A percentile compares a stretch with the other conserved stretches of the same genome.
phyloP scores from a whole-genome alignment of 2,329 filamentous ascomycete genomes.

The Aureobasidium vineae region DNA sequence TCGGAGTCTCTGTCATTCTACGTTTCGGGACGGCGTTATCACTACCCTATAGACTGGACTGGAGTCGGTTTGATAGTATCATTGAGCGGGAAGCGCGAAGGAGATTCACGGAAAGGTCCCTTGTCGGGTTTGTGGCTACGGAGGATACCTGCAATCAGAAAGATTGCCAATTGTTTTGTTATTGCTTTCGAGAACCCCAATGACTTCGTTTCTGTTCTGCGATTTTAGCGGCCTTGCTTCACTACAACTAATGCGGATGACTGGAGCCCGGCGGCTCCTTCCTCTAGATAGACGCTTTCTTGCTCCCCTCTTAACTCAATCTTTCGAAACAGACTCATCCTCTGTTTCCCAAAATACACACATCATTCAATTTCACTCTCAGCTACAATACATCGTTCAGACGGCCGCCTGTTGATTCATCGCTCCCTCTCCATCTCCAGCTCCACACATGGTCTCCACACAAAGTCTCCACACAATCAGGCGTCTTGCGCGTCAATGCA shows the following conservation, averaged over 20 bases:
- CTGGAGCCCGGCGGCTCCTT: constrained; percentile 2
- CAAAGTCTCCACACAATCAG: not conserved
- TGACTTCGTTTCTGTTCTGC: constrained; percentile 25
- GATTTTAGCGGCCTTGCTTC: constrained; percentile 9
- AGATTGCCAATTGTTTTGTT: constrained; percentile 19
- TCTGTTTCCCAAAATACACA: constrained; percentile 16
- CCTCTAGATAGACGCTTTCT: constrained; percentile 25
- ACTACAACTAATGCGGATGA: constrained; percentile 20
- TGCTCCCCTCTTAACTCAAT: constrained; percentile 8
- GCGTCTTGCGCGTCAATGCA: constrained; percentile 3
- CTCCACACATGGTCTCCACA: constrained; percentile 16
- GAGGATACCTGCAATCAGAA: constrained; percentile 22
- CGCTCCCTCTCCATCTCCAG: not conserved
- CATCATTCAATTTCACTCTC: not conserved
- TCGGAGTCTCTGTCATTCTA: constrained; percentile 19
- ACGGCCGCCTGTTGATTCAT: not conserved
- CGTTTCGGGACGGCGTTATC: constrained; percentile 21
- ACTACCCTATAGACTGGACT: constrained; percentile 23
- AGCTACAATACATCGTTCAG: not conserved
- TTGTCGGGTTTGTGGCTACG: constrained; percentile 2
- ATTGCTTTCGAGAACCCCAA: constrained; percentile 18
- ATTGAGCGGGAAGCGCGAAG: constrained; percentile 13
- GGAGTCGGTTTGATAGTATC: constrained; percentile 22
- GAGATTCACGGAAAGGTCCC: not conserved
- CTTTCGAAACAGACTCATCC: constrained; percentile 16